phyloP scores from a whole-genome alignment of 2,329 filamentous ascomycete species.

The Calonectria crousiana region DNA sequence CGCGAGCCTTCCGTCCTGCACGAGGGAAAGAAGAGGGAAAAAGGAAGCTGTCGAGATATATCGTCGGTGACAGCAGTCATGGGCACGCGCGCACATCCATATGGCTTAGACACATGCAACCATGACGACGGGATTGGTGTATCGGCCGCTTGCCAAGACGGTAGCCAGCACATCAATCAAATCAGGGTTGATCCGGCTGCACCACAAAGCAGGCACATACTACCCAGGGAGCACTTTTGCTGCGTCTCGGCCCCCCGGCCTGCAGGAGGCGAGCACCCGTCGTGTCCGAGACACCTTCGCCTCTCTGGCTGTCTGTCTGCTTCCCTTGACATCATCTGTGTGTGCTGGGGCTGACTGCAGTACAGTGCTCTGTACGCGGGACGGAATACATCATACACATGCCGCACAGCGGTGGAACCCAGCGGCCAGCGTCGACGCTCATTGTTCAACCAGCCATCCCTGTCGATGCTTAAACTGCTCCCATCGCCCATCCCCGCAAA shows the following conservation, averaged over 20 bases:
- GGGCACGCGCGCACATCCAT: not conserved
- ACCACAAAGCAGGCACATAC: slow-evolving; percentile 2
- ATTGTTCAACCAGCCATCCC: not conserved
- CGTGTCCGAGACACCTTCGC: not conserved
- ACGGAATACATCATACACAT: not conserved
- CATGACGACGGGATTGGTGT: slow-evolving; percentile 6
- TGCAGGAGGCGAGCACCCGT: not conserved
- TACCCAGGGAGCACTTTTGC: not conserved
- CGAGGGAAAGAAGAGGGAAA: not conserved
- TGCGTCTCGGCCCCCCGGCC: not conserved
- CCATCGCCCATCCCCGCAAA: not conserved
- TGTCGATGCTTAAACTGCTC: not conserved
- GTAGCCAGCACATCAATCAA: slow-evolving; percentile 1
- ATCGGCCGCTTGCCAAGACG: slow-evolving; percentile 9
- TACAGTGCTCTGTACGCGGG: not conserved
- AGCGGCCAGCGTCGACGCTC: not conserved
- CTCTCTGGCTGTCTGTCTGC: not conserved
- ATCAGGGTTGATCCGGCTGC: not conserved
- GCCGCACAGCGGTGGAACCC: not conserved
- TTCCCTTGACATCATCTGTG: not conserved
- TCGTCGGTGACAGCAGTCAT: not conserved
- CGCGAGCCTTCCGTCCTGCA: not conserved
- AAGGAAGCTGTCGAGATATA: not conserved
- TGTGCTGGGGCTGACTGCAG: not conserved
- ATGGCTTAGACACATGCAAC: slow-evolving; percentile 4